These are phyloP conservation scores for Alternaria consortialis DNA, from an alignment of 2,329 filamentous ascomycete genomes.

Conservation along the genomic window DNA sequence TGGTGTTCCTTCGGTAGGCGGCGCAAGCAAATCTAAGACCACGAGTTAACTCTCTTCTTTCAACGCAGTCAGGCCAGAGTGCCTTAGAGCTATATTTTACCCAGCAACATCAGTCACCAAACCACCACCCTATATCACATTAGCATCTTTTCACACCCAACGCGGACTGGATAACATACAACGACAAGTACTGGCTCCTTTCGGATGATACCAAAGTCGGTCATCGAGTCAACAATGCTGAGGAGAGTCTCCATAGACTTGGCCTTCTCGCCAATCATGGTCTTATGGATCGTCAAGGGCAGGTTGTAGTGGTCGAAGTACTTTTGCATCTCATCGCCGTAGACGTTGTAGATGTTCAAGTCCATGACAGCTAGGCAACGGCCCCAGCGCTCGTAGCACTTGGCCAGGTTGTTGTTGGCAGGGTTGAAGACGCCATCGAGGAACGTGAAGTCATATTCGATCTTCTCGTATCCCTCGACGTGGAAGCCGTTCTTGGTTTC, in stretches of 20 bases:
- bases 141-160: slow-evolving; percentile 7
- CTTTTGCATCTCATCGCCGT: slow-evolving; percentile 70
- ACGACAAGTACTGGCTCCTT: slow-evolving; percentile 59
- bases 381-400: slow-evolving; percentile 71
- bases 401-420: slow-evolving; percentile 67
- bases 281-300: slow-evolving; percentile 72
- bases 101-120: slow-evolving; percentile 65
- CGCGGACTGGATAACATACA: slow-evolving; percentile 27
- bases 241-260: slow-evolving; percentile 76
- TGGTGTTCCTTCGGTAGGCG: slow-evolving; percentile 75
- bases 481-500: slow-evolving; percentile 73
- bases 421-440: slow-evolving; percentile 73
- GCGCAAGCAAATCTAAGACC: slow-evolving; percentile 65
- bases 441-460: slow-evolving; percentile 78
- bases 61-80: slow-evolving; percentile 56
- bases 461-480: slow-evolving; percentile 78
- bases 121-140: slow-evolving; percentile 52
- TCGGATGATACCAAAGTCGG: slow-evolving; percentile 73
- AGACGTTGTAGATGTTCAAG: slow-evolving; percentile 74
- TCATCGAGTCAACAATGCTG: slow-evolving; percentile 77
- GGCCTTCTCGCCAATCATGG: slow-evolving; percentile 77
- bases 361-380: slow-evolving; percentile 75
- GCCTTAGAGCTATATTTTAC: slow-evolving; percentile 63
- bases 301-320: slow-evolving; percentile 74
- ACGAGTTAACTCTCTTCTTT: slow-evolving; percentile 32